Percentiles rank a stretch among this genome's conserved stretches.
Conservation (phyloP, 164 flowering plant genomes). For the Macadamia tetraphylla region DNA sequence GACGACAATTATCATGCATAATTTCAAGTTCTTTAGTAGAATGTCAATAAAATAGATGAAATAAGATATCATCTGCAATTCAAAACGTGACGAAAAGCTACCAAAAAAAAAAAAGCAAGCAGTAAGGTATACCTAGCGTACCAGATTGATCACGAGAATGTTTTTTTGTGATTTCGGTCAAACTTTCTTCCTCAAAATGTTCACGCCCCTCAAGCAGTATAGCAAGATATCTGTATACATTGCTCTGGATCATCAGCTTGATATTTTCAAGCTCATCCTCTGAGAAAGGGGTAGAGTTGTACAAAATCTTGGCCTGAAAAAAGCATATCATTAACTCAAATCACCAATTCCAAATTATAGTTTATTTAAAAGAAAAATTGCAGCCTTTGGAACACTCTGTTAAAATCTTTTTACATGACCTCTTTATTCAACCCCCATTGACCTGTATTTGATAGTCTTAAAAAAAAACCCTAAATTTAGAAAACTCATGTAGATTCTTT, state of each 20-base stretch:
- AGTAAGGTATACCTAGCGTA: conserved; percentile 21
- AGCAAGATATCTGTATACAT: conserved; percentile 79
- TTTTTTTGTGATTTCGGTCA: conserved; percentile 26
- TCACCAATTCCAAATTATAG: background rate
- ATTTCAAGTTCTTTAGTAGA: background rate
- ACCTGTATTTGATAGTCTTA: too few species aligned
- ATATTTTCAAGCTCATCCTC: conserved; percentile 77
- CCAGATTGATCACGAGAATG: conserved; percentile 26
- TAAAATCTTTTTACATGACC: too few species aligned
- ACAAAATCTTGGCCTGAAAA: conserved; percentile 85
- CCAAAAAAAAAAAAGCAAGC: background rate
- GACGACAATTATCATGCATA: background rate
- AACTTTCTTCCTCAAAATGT: conserved; percentile 84
- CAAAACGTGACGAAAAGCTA: background rate
- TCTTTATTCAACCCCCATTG: too few species aligned
- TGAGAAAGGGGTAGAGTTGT: conserved; percentile 64
- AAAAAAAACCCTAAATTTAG: too few species aligned
- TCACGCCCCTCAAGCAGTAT: conserved; percentile 98
- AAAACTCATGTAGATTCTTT: too few species aligned
- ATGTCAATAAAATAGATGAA: background rate
- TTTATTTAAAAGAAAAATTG: too few species aligned
- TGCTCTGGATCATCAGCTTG: conserved; percentile 75
- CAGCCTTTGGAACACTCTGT: too few species aligned
- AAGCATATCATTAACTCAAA: conserved; percentile 3
- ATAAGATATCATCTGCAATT: too few species aligned